Evolutionary conservation across 2,329 filamentous ascomycete species (phyloP).

Genomic region (Cercospora berteroae): DNA sequence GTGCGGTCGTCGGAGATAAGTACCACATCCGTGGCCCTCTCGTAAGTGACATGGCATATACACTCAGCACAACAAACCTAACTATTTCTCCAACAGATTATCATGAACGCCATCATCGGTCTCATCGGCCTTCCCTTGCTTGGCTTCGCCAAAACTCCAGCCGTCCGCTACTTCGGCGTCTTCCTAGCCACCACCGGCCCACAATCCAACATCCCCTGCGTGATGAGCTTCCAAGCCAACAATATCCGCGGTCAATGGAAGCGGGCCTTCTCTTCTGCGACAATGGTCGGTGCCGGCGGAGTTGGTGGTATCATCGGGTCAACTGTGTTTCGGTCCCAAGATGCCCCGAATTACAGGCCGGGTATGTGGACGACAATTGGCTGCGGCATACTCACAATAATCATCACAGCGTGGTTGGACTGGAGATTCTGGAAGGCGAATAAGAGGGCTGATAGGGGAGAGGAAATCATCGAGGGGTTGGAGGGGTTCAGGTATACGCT

Average conservation of each 20-base stretch:
- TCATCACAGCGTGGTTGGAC: conserved; percentile 34
- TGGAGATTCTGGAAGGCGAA: conserved; percentile 38
- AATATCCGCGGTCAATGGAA: conserved; percentile 90
- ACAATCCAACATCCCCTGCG: conserved; percentile 62
- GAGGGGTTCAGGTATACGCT: conserved; percentile 38
- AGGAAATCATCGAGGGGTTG: conserved; percentile 38
- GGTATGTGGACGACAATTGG: conserved; percentile 37
- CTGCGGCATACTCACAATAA: conserved; percentile 28
- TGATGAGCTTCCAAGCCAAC: conserved; percentile 80
- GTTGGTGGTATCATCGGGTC: conserved; percentile 65
- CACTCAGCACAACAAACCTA: too few species aligned
- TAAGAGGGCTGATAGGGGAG: conserved; percentile 37
- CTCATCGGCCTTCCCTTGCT: conserved; percentile 38
- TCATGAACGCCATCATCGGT: conserved; percentile 37
- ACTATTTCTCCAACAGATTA: conserved; percentile 18
- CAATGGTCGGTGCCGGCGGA: conserved; percentile 72
- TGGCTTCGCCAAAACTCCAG: conserved; percentile 34
- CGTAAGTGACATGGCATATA: neutral
- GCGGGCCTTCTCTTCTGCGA: conserved; percentile 73
- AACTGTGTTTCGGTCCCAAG: conserved; percentile 37
- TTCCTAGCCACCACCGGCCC: conserved; percentile 38
- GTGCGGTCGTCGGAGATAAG: conserved; percentile 31
- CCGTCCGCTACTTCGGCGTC: conserved; percentile 38
- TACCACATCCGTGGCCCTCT: conserved; percentile 37
- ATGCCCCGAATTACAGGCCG: conserved; percentile 36